phyloP scores from a whole-genome alignment of 2,329 filamentous ascomycete species.

The Neofusicoccum parvum region DNA sequence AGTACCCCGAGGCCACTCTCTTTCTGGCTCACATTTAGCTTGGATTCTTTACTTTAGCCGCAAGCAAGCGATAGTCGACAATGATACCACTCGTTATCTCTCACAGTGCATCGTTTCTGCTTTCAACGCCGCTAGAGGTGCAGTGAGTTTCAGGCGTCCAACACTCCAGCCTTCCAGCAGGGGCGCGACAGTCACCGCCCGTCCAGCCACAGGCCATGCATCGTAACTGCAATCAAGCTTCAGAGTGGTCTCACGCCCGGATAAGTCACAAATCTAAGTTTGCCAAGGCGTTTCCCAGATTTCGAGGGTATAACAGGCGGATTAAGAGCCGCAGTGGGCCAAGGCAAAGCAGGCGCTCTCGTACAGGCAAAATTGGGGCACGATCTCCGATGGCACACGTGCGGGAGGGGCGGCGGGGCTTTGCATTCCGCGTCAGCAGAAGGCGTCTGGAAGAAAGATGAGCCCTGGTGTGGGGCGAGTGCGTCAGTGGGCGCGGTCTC shows the following conservation, averaged over 20 bases:
- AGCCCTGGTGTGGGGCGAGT: not conserved
- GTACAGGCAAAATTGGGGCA: not conserved
- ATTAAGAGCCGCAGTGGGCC: not conserved
- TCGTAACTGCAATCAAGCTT: not conserved
- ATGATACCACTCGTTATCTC: not conserved
- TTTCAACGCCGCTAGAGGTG: not conserved
- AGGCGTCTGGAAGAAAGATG: not conserved
- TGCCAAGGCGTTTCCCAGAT: not conserved
- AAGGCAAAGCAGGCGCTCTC: not conserved
- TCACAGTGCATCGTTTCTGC: not conserved
- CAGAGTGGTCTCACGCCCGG: not conserved
- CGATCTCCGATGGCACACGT: conserved; percentile 6
- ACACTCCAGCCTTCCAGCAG: no score
- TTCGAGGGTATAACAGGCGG: not conserved
- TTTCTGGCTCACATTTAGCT: not conserved
- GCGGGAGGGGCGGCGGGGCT: not conserved
- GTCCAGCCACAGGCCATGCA: not conserved
- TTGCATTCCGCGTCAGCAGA: not conserved
- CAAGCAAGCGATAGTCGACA: not conserved
- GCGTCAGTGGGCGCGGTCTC: not conserved
- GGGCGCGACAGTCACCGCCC: not conserved
- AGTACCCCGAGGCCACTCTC: conserved; percentile 7
- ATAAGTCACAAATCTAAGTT: not conserved
- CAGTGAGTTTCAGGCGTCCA: not conserved
- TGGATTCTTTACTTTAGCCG: not conserved